Evolutionary conservation across 495 filamentous ascomycete genomes (phyloP).

Genomic region (Penicillium dipodomyicola): DNA sequence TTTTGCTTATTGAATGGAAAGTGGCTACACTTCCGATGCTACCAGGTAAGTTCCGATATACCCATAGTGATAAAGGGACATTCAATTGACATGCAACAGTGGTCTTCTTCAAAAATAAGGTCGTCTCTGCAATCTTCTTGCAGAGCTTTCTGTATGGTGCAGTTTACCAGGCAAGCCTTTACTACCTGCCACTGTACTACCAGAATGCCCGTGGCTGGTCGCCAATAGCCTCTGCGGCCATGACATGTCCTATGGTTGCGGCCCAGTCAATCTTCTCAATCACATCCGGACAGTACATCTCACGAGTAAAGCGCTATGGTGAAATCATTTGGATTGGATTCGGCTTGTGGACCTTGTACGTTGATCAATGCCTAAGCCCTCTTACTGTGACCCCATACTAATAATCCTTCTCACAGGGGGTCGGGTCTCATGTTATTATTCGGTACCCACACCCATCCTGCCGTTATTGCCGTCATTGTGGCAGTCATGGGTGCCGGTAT

Average conservation of each 20-base stretch:
- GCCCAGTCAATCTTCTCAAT: slow-evolving; percentile 53
- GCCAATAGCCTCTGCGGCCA: slow-evolving; percentile 48
- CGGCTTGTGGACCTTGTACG: slow-evolving; percentile 51
- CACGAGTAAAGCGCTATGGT: slow-evolving; percentile 52
- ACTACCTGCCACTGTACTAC: slow-evolving; percentile 54
- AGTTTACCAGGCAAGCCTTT: slow-evolving; percentile 56
- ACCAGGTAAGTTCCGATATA: slow-evolving; percentile 42
- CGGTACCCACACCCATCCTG: slow-evolving; percentile 43
- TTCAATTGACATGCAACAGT: slow-evolving; percentile 33
- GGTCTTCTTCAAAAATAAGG: slow-evolving; percentile 53
- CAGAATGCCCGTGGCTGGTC: slow-evolving; percentile 53
- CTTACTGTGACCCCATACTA: neutral
- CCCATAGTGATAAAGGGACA: neutral
- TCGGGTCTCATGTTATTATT: slow-evolving; percentile 53
- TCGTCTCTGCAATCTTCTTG: slow-evolving; percentile 51
- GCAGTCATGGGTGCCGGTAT: slow-evolving; percentile 53
- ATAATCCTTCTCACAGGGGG: slow-evolving; percentile 32
- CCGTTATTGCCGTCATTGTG: slow-evolving; percentile 53
- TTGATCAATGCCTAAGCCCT: neutral
- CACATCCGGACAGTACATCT: slow-evolving; percentile 56
- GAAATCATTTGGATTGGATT: slow-evolving; percentile 59
- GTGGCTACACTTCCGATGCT: slow-evolving; percentile 58
- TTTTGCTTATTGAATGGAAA: slow-evolving; percentile 58
- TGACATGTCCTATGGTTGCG: slow-evolving; percentile 53
- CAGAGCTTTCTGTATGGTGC: slow-evolving; percentile 61